Evolutionary conservation across 148 eudicot species (phyloP).

Genomic region (Rheum nobile): DNA sequence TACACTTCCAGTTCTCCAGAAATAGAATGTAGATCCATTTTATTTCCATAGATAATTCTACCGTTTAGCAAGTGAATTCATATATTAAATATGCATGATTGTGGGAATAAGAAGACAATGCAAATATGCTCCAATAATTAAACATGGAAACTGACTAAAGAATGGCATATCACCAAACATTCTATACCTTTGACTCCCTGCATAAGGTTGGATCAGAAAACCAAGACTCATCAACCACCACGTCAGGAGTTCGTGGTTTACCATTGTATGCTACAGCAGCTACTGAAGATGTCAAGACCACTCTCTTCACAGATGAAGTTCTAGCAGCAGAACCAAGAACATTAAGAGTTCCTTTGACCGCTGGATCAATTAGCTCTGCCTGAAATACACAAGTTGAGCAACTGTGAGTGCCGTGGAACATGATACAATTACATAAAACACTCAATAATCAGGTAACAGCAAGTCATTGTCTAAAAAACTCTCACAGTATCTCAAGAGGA

Average conservation of each 20-base stretch:
- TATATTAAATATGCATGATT: background rate
- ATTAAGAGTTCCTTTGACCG: constrained; percentile 33
- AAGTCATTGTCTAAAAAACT: background rate
- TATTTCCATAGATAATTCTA: background rate
- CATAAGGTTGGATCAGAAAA: constrained; percentile 15
- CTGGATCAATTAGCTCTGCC: constrained; percentile 27
- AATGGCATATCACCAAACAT: background rate
- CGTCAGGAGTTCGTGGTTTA: constrained; percentile 17
- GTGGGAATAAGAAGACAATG: background rate
- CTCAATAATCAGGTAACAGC: background rate
- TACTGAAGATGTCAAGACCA: constrained; percentile 30
- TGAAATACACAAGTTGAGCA: constrained; percentile 1
- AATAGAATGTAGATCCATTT: background rate
- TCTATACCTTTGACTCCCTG: constrained; percentile 15
- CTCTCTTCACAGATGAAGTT: constrained; percentile 21
- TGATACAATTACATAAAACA: background rate
- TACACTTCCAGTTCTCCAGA: background rate
- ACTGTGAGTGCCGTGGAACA: background rate
- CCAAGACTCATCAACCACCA: constrained; percentile 30
- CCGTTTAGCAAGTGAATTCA: background rate
- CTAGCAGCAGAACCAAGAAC: constrained; percentile 22
- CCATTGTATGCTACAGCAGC: constrained; percentile 16
- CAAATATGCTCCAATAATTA: background rate
- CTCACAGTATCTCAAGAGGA: background rate
- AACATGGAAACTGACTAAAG: background rate